Evolutionary conservation across 192 early-diverging fungal genomes (phyloP).

Genomic region (Dissophora globulifera): DNA sequence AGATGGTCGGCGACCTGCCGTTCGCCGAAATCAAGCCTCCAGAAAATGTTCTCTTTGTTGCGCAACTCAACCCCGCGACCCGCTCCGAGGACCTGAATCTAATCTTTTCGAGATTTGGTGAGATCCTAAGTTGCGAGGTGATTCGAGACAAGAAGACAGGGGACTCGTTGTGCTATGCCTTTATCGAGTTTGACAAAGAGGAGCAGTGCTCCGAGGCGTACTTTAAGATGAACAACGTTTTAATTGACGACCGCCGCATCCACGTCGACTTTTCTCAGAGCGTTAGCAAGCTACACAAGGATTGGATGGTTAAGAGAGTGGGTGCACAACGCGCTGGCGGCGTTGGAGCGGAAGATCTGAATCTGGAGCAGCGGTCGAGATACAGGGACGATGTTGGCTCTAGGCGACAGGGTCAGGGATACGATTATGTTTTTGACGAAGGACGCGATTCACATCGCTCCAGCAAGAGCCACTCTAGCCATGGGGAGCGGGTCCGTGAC

Average conservation of each 20-base stretch:
- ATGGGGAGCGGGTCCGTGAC: conserved; percentile 2
- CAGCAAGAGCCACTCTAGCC: conserved; percentile 1
- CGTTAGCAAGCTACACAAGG: conserved; percentile 84
- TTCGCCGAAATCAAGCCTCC: conserved; percentile 97
- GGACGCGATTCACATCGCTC: background rate
- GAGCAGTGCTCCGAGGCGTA: conserved; percentile 92
- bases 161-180: conserved; percentile 92
- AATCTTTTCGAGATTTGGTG: conserved; percentile 94
- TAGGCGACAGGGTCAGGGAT: conserved; percentile 34
- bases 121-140: conserved; percentile 89
- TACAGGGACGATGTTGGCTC: conserved; percentile 57
- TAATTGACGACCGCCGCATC: conserved; percentile 96
- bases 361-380: conserved; percentile 60
- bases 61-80: conserved; percentile 91
- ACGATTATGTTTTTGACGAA: conserved; percentile 61
- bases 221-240: conserved; percentile 96
- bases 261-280: conserved; percentile 99
- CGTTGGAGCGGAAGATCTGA: conserved; percentile 56
- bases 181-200: conserved; percentile 94
- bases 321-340: conserved; percentile 33
- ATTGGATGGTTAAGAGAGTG: conserved; percentile 74
- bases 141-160: conserved; percentile 86
- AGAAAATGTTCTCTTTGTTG: conserved; percentile 97
- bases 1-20: conserved; percentile 97
- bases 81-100: conserved; percentile 90